These are phyloP conservation scores for Penicillium cosmopolitanum DNA, from an alignment of 495 filamentous ascomycete species.

Conservation along the genomic window DNA sequence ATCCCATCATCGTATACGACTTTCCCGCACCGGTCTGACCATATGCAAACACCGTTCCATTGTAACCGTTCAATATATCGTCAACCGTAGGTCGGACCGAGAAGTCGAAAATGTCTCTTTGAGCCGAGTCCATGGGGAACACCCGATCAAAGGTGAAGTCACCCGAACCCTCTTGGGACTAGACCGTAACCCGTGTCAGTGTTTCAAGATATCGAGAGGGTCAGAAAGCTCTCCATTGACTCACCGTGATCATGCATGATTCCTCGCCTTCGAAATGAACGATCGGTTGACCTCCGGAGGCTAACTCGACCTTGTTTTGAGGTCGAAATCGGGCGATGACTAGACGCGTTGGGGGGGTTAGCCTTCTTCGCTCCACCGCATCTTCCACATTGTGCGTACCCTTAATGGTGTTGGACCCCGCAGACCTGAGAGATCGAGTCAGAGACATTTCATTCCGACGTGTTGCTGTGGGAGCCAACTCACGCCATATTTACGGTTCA, in stretches of 20 bases:
- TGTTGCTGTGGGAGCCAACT: conserved; percentile 25
- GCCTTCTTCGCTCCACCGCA: conserved; percentile 10
- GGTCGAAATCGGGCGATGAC: conserved; percentile 98
- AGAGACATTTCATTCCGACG: not conserved
- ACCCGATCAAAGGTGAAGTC: conserved; percentile 97
- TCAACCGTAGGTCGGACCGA: conserved; percentile 96
- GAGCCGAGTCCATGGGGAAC: conserved; percentile 87
- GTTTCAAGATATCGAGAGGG: not conserved
- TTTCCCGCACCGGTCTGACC: conserved; percentile 98
- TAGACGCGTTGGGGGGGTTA: conserved; percentile 30
- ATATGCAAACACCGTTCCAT: conserved; percentile 98
- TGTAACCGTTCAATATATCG: conserved; percentile 98
- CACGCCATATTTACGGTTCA: conserved; percentile 50
- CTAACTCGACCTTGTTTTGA: conserved; percentile 90
- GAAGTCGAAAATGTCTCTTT: conserved; percentile 93
- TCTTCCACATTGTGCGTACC: conserved; percentile 49
- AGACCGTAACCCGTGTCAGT: conserved; percentile 17
- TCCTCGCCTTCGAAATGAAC: conserved; percentile 87
- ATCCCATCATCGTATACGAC: conserved; percentile 99
- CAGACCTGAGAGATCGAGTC: conserved; percentile 33
- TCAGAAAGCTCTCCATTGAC: conserved; percentile 27
- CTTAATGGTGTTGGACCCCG: conserved; percentile 69
- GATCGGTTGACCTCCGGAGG: conserved; percentile 87
- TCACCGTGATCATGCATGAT: conserved; percentile 83
- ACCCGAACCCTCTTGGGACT: conserved; percentile 83